Evolutionary conservation across 257 asterid species (phyloP).

Genomic region (Plantago major): DNA sequence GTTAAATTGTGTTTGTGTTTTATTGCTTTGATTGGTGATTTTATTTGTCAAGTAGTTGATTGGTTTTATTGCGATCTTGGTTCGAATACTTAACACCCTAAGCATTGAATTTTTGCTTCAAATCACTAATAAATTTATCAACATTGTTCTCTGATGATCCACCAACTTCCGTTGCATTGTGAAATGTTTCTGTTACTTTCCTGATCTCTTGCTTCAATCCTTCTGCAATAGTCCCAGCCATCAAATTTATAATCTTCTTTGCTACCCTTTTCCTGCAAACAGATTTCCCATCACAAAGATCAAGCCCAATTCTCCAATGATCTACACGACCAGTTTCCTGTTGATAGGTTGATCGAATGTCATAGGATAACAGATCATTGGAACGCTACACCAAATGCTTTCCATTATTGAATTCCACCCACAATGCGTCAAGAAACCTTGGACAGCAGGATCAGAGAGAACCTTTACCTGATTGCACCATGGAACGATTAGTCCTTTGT

Average conservation of each 20-base stretch:
- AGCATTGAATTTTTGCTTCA: conserved; percentile 25
- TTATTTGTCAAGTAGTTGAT: no score
- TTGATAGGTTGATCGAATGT: conserved; percentile 24
- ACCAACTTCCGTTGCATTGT: background rate
- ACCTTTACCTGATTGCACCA: conserved; percentile 40
- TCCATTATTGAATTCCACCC: conserved; percentile 48
- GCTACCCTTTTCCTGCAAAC: conserved; percentile 7
- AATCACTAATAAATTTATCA: conserved; percentile 6
- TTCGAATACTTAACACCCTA: no score
- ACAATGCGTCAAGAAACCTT: conserved; percentile 39
- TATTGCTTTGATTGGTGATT: no score
- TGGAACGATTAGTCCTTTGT: conserved; percentile 32
- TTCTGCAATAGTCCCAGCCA: background rate
- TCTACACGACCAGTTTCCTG: conserved; percentile 27
- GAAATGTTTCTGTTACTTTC: background rate
- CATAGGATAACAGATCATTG: conserved; percentile 31
- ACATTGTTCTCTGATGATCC: conserved; percentile 9
- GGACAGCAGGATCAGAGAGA: conserved; percentile 34
- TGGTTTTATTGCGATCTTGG: no score
- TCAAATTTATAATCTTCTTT: conserved; percentile 13
- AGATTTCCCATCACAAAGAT: background rate
- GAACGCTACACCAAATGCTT: conserved; percentile 38
- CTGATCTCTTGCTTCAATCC: conserved; percentile 3
- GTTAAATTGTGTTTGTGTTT: no score
- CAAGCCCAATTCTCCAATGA: conserved; percentile 23